These are phyloP conservation scores for Phytophthora quininea DNA, from an alignment of 352 stramenopile genomes.

Conservation along the genomic window DNA sequence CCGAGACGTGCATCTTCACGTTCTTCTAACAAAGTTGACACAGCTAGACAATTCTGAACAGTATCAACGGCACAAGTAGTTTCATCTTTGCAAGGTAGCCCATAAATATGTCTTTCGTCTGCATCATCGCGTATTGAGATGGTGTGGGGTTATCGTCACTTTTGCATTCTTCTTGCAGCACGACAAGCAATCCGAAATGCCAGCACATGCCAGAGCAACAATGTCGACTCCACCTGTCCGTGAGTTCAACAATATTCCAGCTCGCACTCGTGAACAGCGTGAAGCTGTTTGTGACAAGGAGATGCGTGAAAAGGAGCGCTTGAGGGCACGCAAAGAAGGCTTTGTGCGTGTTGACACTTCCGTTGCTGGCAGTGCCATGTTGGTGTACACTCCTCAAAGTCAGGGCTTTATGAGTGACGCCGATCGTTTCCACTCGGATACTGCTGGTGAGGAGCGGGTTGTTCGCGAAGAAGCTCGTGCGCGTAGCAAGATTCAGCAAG, in stretches of 20 bases:
- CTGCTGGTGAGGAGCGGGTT: constrained; percentile 80
- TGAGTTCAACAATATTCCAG: constrained; percentile 84
- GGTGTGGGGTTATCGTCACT: not conserved
- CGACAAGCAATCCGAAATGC: constrained; percentile 17
- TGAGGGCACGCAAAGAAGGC: constrained; percentile 60
- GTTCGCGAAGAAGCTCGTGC: constrained; percentile 57
- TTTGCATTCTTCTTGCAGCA: not conserved
- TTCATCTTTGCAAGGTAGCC: not conserved
- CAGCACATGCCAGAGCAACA: constrained; percentile 11
- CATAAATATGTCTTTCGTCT: constrained; percentile 5
- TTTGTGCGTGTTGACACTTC: constrained; percentile 77
- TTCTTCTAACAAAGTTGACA: constrained; percentile 52
- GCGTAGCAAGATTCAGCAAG: constrained; percentile 64
- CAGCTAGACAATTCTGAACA: no score
- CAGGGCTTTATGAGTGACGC: constrained; percentile 70
- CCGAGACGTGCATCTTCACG: constrained; percentile 80
- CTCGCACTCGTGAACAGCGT: constrained; percentile 67
- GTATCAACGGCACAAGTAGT: no score
- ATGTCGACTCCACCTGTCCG: constrained; percentile 9
- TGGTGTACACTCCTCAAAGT: constrained; percentile 61
- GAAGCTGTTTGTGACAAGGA: constrained; percentile 62
- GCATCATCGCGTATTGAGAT: constrained; percentile 8
- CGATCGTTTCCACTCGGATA: constrained; percentile 87
- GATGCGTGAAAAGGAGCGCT: constrained; percentile 73
- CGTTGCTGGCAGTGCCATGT: constrained; percentile 66